These are phyloP conservation scores for Tricholomella constricta DNA, from an alignment of 768 basidiomycete genomes.

Conservation along the genomic window DNA sequence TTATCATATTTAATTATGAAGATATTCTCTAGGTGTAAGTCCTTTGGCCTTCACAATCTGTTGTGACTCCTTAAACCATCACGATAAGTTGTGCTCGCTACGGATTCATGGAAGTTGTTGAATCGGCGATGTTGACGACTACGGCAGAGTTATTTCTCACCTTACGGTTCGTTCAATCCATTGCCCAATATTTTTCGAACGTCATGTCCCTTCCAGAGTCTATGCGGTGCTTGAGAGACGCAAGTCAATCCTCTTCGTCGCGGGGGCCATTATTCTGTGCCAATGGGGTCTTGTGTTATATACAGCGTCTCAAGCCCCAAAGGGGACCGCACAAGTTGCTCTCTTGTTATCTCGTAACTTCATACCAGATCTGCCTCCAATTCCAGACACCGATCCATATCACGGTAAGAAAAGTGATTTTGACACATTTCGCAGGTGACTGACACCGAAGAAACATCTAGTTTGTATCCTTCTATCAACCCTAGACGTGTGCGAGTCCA, in stretches of 20 bases:
- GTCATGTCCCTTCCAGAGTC: background rate
- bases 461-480: constrained; percentile 4
- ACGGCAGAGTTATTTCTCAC: constrained; percentile 8
- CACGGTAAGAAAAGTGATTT: background rate
- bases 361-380: background rate
- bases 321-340: background rate
- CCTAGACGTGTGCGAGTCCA: background rate
- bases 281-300: constrained; percentile 11
- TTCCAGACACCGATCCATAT: background rate
- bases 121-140: constrained; percentile 1
- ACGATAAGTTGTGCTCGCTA: constrained; percentile 6
- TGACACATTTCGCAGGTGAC: background rate
- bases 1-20: background rate
- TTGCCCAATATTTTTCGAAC: too few relatives aligned
- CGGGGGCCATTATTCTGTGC: background rate
- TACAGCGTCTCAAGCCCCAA: background rate
- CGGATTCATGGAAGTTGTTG: constrained; percentile 6
- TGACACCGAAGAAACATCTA: background rate
- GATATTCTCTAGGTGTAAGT: constrained; percentile 1
- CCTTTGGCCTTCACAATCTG: background rate
- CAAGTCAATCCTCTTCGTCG: background rate
- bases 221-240: constrained; percentile 1
- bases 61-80: too few relatives aligned
- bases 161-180: constrained; percentile 2
- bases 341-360: background rate